Evolutionary conservation across 129 eudicot genomes (phyloP), one percentile per base, ranked within the genome.

Genomic region (Heracleum sosnowskyi): DNA sequence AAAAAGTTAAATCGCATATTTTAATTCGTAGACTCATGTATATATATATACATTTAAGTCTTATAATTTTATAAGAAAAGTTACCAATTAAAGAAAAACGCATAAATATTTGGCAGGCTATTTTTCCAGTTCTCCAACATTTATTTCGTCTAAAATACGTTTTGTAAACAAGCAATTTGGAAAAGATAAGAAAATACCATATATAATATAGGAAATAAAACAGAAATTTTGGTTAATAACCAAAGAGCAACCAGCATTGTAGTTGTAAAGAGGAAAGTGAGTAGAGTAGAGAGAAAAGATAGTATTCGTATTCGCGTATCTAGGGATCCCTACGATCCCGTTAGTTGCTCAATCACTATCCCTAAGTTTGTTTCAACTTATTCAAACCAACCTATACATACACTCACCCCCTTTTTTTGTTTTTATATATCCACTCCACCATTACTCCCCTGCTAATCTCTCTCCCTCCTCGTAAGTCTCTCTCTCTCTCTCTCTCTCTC

Each of bases 261-360:
- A 1, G 2, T 11, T 40, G 44, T 40, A 40, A 40, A 62, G 36
- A 62, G 4, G 7, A 53, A 36, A 63, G 36, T 24, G 29, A 55
- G 31, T 9, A 57, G 66, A 57, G 33, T 6, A n/a, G 66, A n/a
- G 33, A 60, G 33, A n/a, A 12, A 5, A 0, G 31, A 0, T 2
- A 2, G 15, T 60, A 18, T 49, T 1, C 22, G 57, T 16, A 6
- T 20, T 49, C 60, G 77, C 57, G 77, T 74, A 74, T 74, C 77
- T 44, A 74, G 77, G 77, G 60, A 74, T 73, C 77, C 46, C 60
- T 28, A 74, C 77, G 77, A 74, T 44, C 37, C 34, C 46, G 77
- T 74, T 74, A 15, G 77, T 60, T 74, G 77, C 77, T 44, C 77
- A 5, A 74, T 44, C 77, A 16, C 77, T 74, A 39, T 11, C 74